Evolutionary conservation across 768 basidiomycete genomes (phyloP).

Genomic region (Macrolepiota albuminosa): DNA sequence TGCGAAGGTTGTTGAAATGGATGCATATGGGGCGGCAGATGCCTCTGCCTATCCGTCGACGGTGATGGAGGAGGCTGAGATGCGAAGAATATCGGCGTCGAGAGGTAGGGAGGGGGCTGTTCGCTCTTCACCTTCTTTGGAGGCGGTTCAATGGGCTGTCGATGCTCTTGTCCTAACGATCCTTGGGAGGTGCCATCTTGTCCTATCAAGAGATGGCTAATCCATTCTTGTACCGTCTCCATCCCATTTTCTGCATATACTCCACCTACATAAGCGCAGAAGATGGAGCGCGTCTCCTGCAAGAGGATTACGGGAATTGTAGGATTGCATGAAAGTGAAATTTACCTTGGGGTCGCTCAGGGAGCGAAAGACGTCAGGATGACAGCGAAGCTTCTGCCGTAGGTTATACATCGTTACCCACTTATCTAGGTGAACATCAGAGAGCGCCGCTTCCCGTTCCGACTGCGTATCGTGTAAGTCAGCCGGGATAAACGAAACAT

Average conservation of each 20-base stretch:
- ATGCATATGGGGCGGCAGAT: conserved; percentile 15
- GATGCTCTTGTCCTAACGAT: conserved; percentile 6
- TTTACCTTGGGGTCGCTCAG: conserved; percentile 39
- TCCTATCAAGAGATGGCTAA: conserved; percentile 34
- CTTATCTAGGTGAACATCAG: conserved; percentile 36
- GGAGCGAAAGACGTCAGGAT: conserved; percentile 28
- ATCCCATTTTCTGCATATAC: conserved; percentile 53
- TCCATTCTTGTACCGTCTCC: conserved; percentile 51
- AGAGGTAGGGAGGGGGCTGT: conserved; percentile 19
- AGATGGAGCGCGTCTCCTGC: conserved; percentile 54
- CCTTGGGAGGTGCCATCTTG: conserved; percentile 2
- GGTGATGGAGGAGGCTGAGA: conserved; percentile 28
- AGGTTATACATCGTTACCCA: conserved; percentile 48
- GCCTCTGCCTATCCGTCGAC: conserved; percentile 11
- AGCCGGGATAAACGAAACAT: background rate
- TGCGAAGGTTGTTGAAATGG: conserved; percentile 10
- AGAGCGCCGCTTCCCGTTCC: conserved; percentile 32
- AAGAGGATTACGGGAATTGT: conserved; percentile 3
- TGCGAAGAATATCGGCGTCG: conserved; percentile 27
- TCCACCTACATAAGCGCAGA: conserved; percentile 66
- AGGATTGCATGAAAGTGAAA: conserved; percentile 9
- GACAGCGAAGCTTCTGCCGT: conserved; percentile 43
- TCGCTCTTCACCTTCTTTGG: conserved; percentile 41
- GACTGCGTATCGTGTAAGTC: conserved; percentile 14
- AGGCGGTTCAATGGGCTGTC: conserved; percentile 24